These are phyloP conservation scores for Miamiensis avidus DNA, from an alignment of 169 alveolate genomes.

Conservation along the genomic window DNA sequence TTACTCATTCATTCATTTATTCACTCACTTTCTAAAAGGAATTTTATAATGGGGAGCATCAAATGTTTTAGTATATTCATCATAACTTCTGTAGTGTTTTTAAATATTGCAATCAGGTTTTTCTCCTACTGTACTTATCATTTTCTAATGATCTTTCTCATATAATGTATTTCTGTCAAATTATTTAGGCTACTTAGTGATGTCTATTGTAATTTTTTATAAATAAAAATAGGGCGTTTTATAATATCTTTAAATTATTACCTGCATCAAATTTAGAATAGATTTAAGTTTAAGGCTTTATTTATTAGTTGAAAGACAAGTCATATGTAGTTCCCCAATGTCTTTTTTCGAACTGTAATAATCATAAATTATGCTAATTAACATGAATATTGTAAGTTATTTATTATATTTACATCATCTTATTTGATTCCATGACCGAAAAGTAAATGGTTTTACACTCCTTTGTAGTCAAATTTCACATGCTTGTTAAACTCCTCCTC, in stretches of 20 bases:
- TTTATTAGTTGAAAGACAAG: conserved; percentile 32
- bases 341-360: conserved; percentile 35
- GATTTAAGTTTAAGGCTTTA: conserved; percentile 38
- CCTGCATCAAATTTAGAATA: conserved; percentile 43
- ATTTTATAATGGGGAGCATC: conserved; percentile 39
- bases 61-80: conserved; percentile 42
- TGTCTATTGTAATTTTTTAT: neutral
- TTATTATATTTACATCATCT: conserved; percentile 19
- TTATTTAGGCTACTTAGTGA: conserved; percentile 20
- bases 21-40: conserved; percentile 51
- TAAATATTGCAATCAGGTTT: conserved; percentile 12
- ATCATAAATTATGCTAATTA: too few relatives aligned
- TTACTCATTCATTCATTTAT: too few relatives aligned
- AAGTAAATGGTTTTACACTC: conserved; percentile 39
- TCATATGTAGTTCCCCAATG: conserved; percentile 45
- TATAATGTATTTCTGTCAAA: conserved; percentile 2
- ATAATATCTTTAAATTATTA: neutral
- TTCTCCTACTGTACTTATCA: conserved; percentile 24
- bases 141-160: conserved; percentile 20
- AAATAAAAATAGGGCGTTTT: too few relatives aligned
- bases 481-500: conserved; percentile 42
- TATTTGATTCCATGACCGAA: conserved; percentile 44
- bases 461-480: conserved; percentile 21
- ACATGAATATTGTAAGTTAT: too few relatives aligned
- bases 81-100: conserved; percentile 19